These are phyloP conservation scores for Chlorella sp. DNA, from an alignment of 139 green algal genomes.

Conservation along the genomic window DNA sequence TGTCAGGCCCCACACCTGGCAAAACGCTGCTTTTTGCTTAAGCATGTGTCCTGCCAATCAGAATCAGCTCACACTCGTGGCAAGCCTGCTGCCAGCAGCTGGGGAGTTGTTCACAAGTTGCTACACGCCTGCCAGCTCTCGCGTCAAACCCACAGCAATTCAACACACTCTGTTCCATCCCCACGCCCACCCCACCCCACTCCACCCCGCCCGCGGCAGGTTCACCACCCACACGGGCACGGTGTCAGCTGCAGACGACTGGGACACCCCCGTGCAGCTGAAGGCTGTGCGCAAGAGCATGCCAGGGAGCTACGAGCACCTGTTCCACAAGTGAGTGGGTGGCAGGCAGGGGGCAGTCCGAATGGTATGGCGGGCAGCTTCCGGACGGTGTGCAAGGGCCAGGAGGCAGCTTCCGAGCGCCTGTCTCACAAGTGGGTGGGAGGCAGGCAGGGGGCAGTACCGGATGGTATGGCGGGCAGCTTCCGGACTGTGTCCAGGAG, in stretches of 20 bases:
- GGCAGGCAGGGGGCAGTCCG: no score
- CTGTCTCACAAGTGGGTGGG: background rate
- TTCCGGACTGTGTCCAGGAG: background rate
- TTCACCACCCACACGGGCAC: constrained; percentile 65
- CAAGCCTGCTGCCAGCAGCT: no score
- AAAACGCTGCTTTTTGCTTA: no score
- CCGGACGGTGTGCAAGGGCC: background rate
- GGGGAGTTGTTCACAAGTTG: no score
- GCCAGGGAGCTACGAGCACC: constrained; percentile 32
- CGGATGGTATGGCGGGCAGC: background rate
- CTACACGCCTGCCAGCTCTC: background rate
- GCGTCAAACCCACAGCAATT: background rate
- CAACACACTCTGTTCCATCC: no score
- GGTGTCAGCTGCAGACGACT: constrained; percentile 70
- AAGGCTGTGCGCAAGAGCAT: constrained; percentile 44
- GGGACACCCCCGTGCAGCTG: constrained; percentile 50
- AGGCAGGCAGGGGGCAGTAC: background rate
- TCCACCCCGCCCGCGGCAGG: background rate
- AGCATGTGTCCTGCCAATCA: no score
- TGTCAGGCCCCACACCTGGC: no score
- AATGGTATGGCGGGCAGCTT: background rate
- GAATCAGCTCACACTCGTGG: no score
- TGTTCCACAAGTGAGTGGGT: constrained; percentile 12
- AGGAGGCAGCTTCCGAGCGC: background rate
- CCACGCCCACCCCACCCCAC: background rate